phyloP scores from a whole-genome alignment of 306 rosid species.

The Lathyrus sativus region DNA sequence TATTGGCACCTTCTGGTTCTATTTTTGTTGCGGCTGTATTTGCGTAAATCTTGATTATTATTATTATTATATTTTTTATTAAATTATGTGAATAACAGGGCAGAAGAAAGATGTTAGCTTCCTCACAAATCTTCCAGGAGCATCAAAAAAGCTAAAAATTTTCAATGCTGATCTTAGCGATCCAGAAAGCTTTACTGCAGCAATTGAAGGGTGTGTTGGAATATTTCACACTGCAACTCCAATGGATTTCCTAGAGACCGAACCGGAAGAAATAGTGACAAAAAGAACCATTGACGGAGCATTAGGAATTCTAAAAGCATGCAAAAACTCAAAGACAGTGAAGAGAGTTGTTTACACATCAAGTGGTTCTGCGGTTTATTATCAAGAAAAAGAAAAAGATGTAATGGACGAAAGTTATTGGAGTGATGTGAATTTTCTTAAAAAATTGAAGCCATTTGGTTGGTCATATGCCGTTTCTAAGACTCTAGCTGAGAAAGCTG shows the following conservation, averaged over 20 bases:
- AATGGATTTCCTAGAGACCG: conserved; percentile 36
- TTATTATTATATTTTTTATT: background rate
- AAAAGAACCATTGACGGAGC: conserved; percentile 56
- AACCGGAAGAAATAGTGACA: conserved; percentile 50
- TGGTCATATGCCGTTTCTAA: conserved; percentile 51
- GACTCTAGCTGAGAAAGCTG: conserved; percentile 62
- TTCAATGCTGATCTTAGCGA: conserved; percentile 15
- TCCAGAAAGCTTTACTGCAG: conserved; percentile 1
- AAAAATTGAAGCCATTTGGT: conserved; percentile 16
- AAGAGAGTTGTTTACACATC: conserved; percentile 68
- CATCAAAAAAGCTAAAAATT: background rate
- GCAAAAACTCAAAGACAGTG: conserved; percentile 47
- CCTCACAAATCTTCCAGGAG: conserved; percentile 8
- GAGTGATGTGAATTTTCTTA: conserved; percentile 48
- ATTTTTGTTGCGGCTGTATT: background rate
- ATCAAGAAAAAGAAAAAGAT: conserved; percentile 27
- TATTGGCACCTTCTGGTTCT: too few relatives aligned
- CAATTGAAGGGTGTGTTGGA: conserved; percentile 9
- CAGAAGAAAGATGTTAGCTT: background rate
- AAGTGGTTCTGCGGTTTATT: conserved; percentile 43
- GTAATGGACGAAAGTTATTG: conserved; percentile 56
- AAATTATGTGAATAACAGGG: background rate
- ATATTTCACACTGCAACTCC: conserved; percentile 7
- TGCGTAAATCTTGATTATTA: background rate
- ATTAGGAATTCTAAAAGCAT: conserved; percentile 54